Conservation (phyloP, 352 stramenopile genomes). For the Phytophthora macrochlamydospora region DNA sequence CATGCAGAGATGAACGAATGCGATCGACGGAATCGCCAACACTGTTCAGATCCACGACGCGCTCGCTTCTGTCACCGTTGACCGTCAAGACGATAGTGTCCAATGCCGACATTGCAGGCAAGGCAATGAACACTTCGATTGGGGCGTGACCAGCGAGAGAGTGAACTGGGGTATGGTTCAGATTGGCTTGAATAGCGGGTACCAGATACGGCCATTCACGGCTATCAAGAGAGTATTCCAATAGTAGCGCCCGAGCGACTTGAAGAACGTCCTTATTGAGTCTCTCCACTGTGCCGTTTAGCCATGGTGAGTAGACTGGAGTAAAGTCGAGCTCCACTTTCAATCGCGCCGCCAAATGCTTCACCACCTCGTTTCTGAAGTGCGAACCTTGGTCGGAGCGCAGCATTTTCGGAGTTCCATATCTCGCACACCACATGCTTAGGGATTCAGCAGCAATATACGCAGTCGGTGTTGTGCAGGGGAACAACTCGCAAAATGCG, state of each 20-base stretch:
- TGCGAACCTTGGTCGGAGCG: constrained; percentile 22
- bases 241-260: constrained; percentile 8
- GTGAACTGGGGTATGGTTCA: constrained; percentile 21
- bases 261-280: constrained; percentile 23
- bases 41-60: background rate
- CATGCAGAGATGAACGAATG: constrained; percentile 7
- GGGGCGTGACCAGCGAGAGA: constrained; percentile 10
- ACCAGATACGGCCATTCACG: constrained; percentile 17
- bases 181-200: constrained; percentile 15
- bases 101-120: constrained; percentile 6
- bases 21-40: background rate
- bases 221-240: constrained; percentile 14
- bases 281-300: constrained; percentile 20
- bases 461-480: constrained; percentile 4
- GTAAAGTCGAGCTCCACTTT: constrained; percentile 8
- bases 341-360: constrained; percentile 4
- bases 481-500: constrained; percentile 21
- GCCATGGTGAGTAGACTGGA: constrained; percentile 16
- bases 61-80: background rate
- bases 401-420: constrained; percentile 10
- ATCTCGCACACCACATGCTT: constrained; percentile 3
- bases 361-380: constrained; percentile 21
- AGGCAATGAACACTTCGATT: constrained; percentile 16
- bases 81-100: background rate
- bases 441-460: constrained; percentile 11